A percentile compares a stretch with the other conserved stretches of the same genome.
These are phyloP conservation scores for Castanopsis chinensis DNA, from an alignment of 306 rosid species.

Conservation along the genomic window DNA sequence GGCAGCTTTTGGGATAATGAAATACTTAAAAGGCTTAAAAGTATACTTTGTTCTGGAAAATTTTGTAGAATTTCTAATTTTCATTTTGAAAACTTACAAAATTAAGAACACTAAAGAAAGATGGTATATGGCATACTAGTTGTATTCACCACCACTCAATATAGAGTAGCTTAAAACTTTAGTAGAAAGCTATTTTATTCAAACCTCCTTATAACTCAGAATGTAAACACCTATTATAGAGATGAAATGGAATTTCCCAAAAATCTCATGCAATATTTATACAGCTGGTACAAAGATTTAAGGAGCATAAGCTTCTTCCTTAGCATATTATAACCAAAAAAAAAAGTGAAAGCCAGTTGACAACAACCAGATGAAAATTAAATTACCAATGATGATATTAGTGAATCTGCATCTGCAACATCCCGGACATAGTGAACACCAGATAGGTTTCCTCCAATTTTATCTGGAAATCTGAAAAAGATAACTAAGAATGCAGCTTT, in stretches of 20 bases:
- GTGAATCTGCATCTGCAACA: conserved; percentile 86
- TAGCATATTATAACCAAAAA: not conserved
- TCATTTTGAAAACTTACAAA: not conserved
- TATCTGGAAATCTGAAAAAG: conserved; percentile 72
- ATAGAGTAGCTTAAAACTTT: not conserved
- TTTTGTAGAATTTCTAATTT: not conserved
- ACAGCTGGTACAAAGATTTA: too few relatives aligned
- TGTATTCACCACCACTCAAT: not conserved
- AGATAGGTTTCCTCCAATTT: conserved; percentile 80
- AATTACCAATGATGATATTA: conserved; percentile 69
- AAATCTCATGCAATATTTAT: too few relatives aligned
- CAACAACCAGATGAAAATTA: conserved; percentile 1
- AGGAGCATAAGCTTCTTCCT: not conserved
- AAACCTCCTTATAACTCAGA: not conserved
- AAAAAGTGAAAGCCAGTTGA: not conserved
- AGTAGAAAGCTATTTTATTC: not conserved
- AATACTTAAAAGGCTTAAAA: conserved; percentile 3
- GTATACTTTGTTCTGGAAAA: not conserved
- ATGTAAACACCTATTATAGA: not conserved
- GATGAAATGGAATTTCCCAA: too few relatives aligned
- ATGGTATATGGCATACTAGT: not conserved
- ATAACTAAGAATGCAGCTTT: conserved; percentile 20
- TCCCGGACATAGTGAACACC: conserved; percentile 96
- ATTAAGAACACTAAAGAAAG: not conserved
- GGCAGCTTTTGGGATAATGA: conserved; percentile 4